A percentile compares a stretch with the other conserved stretches of the same genome.
Evolutionary conservation across 2,329 filamentous ascomycete species (phyloP).

Genomic region (Gnomoniopsis sp.): DNA sequence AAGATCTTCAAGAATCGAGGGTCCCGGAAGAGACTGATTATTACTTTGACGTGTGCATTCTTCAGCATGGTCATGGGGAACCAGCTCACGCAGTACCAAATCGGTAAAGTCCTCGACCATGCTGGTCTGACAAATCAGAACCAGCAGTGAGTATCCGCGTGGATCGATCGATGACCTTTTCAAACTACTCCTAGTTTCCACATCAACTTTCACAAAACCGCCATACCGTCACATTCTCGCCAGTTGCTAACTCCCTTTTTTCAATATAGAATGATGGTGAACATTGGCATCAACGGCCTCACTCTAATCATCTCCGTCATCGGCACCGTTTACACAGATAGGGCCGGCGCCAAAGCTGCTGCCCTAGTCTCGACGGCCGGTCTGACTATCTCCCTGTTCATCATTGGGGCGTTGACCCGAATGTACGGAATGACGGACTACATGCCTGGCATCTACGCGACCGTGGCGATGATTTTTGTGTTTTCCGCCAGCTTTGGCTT

Average conservation of each 20-base stretch:
- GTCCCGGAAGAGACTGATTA: conserved; percentile 24
- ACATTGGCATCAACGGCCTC: conserved; percentile 34
- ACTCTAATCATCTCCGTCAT: conserved; percentile 30
- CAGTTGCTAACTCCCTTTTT: too few relatives aligned
- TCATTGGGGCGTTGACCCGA: conserved; percentile 38
- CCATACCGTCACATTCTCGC: too few relatives aligned
- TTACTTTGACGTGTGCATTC: conserved; percentile 24
- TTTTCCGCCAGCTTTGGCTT: conserved; percentile 9
- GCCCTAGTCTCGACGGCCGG: conserved; percentile 18
- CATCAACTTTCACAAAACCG: too few relatives aligned
- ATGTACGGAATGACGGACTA: conserved; percentile 10
- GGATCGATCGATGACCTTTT: too few relatives aligned
- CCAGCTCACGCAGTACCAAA: conserved; percentile 29
- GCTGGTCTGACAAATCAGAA: conserved; percentile 27
- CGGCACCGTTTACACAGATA: conserved; percentile 31
- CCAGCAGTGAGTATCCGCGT: conserved; percentile 18
- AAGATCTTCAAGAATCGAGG: conserved; percentile 24
- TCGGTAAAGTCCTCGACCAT: conserved; percentile 27
- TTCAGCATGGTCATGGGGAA: conserved; percentile 30
- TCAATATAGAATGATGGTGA: conserved; percentile 25
- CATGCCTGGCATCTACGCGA: conserved; percentile 13
- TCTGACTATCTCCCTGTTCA: conserved; percentile 32
- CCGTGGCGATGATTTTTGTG: conserved; percentile 16
- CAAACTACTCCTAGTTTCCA: too few relatives aligned
- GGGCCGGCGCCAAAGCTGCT: conserved; percentile 29